phyloP scores from a whole-genome alignment of 2,329 filamentous ascomycete species.

The Clonostachys rosea region DNA sequence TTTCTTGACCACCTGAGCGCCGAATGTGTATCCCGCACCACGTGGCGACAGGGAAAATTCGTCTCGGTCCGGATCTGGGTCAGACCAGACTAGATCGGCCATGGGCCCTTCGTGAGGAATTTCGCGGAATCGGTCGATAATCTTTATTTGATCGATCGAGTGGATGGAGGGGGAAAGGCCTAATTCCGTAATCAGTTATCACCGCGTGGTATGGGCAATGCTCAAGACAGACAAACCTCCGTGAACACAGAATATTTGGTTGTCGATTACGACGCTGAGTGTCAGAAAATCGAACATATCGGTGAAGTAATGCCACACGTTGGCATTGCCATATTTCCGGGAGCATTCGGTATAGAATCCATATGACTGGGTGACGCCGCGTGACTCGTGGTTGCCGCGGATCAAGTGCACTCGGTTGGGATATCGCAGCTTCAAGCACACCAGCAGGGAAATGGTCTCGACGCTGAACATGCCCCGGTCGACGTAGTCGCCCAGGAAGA shows the following conservation, averaged over 20 bases:
- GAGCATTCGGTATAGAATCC: constrained; percentile 99
- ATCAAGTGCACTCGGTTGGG: constrained; percentile 94
- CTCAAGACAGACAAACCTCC: constrained; percentile 54
- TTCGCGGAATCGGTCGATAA: constrained; percentile 97
- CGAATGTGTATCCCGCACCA: constrained; percentile 95
- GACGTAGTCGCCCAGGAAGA: constrained; percentile 97
- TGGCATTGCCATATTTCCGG: constrained; percentile 96
- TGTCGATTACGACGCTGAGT: constrained; percentile 93
- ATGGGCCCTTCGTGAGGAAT: constrained; percentile 98
- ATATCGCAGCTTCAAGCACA: constrained; percentile 96
- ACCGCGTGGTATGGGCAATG: not conserved
- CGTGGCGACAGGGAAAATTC: constrained; percentile 93
- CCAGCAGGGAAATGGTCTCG: constrained; percentile 95
- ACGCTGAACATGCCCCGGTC: constrained; percentile 98
- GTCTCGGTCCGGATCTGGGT: constrained; percentile 94
- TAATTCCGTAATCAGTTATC: constrained; percentile 17
- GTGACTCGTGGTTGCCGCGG: constrained; percentile 95
- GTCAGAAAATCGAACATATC: constrained; percentile 99
- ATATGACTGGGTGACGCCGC: constrained; percentile 97
- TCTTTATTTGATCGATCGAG: constrained; percentile 98
- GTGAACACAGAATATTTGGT: constrained; percentile 98
- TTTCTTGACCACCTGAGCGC: constrained; percentile 96
- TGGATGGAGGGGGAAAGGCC: constrained; percentile 87
- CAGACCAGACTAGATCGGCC: constrained; percentile 99
- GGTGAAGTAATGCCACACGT: constrained; percentile 99